A percentile compares a stretch with the other conserved stretches of the same genome.
Evolutionary conservation across 495 filamentous ascomycete species (phyloP).

Genomic region (Glonium stellatum): DNA sequence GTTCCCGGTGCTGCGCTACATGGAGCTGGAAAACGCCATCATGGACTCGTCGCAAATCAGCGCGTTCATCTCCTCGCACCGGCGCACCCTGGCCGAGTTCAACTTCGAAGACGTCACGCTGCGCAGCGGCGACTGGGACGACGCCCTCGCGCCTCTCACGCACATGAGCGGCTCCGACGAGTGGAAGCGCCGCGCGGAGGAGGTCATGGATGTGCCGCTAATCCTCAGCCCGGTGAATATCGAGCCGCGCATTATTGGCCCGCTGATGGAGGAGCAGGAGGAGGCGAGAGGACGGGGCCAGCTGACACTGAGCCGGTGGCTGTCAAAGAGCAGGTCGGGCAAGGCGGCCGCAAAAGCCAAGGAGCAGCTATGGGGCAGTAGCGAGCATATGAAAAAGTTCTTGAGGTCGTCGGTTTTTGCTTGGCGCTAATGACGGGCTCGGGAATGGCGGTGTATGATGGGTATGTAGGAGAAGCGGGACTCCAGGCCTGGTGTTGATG

Average conservation of each 20-base stretch:
- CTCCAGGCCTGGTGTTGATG: neutral
- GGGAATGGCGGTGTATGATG: too few relatives aligned
- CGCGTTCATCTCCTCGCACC: slow-evolving; percentile 53
- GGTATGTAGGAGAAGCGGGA: neutral
- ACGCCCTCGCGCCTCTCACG: slow-evolving; percentile 61
- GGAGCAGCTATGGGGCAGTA: slow-evolving; percentile 36
- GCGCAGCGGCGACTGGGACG: slow-evolving; percentile 63
- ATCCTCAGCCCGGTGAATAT: slow-evolving; percentile 26
- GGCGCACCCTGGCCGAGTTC: slow-evolving; percentile 57
- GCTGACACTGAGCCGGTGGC: slow-evolving; percentile 19
- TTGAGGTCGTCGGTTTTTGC: slow-evolving; percentile 37
- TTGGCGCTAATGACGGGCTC: slow-evolving; percentile 33
- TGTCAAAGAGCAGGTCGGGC: slow-evolving; percentile 20
- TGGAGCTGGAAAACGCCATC: slow-evolving; percentile 59
- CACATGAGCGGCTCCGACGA: slow-evolving; percentile 45
- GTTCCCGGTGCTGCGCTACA: slow-evolving; percentile 53
- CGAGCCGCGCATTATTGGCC: slow-evolving; percentile 22
- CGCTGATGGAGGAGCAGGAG: slow-evolving; percentile 15
- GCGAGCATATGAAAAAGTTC: slow-evolving; percentile 42
- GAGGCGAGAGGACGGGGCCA: neutral
- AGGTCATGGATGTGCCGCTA: slow-evolving; percentile 34
- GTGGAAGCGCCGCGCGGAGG: slow-evolving; percentile 47
- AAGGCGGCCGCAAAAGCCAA: slow-evolving; percentile 30
- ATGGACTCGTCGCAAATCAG: slow-evolving; percentile 62
- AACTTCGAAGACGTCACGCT: slow-evolving; percentile 64